These are phyloP conservation scores for Nakazawaea sp. DNA, from an alignment of 805 yeast species.

Conservation along the genomic window DNA sequence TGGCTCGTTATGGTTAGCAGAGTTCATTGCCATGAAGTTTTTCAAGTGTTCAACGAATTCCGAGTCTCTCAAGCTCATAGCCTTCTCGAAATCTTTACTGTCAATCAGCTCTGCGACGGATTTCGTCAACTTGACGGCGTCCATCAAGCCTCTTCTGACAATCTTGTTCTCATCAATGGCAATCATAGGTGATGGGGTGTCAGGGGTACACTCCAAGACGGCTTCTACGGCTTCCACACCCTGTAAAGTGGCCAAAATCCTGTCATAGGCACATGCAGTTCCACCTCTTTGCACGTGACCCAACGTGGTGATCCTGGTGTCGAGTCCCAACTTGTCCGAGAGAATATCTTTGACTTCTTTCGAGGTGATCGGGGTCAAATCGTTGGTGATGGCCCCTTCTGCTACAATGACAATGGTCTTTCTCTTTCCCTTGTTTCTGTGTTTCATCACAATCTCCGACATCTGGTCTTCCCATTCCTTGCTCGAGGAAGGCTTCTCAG, in stretches of 20 bases:
- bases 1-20: slow-evolving; percentile 65
- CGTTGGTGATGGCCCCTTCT: slow-evolving; percentile 74
- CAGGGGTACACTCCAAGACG: slow-evolving; percentile 59
- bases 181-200: slow-evolving; percentile 75
- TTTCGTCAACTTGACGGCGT: slow-evolving; percentile 66
- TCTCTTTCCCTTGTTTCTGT: slow-evolving; percentile 66
- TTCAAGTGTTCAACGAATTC: slow-evolving; percentile 59
- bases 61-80: slow-evolving; percentile 65
- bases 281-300: slow-evolving; percentile 87
- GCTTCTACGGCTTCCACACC: slow-evolving; percentile 81
- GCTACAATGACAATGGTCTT: slow-evolving; percentile 77
- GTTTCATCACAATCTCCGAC: slow-evolving; percentile 55
- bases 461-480: slow-evolving; percentile 62
- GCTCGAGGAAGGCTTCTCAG: slow-evolving; percentile 67
- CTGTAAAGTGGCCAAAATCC: slow-evolving; percentile 68
- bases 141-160: slow-evolving; percentile 59
- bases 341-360: slow-evolving; percentile 60
- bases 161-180: slow-evolving; percentile 67
- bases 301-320: slow-evolving; percentile 69
- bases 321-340: slow-evolving; percentile 60
- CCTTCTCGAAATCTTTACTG: slow-evolving; percentile 58
- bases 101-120: slow-evolving; percentile 67
- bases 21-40: slow-evolving; percentile 58
- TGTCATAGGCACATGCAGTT: slow-evolving; percentile 68
- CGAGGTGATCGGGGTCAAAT: slow-evolving; percentile 59